A percentile compares a stretch with the other conserved stretches of the same genome.
phyloP scores from a whole-genome alignment of 768 basidiomycete genomes.

The Tephrocybe sp. region DNA sequence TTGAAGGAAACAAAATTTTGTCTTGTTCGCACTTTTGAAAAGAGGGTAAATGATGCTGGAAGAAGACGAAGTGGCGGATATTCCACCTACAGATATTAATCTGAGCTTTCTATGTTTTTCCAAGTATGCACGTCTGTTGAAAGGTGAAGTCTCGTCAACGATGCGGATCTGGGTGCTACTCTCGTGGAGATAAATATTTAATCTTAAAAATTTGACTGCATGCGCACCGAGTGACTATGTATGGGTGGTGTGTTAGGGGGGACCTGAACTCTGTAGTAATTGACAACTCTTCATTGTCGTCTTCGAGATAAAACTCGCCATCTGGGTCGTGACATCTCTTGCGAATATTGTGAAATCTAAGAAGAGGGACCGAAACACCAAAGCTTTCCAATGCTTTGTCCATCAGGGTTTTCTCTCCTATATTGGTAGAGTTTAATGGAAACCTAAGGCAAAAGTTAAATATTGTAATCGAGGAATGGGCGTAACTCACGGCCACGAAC shows the following conservation, averaged over 20 bases:
- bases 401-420: constrained; percentile 18
- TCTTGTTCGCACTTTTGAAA: constrained; percentile 23
- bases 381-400: constrained; percentile 35
- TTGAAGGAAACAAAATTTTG: constrained; percentile 6
- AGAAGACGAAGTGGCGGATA: not conserved
- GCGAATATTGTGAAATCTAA: constrained; percentile 31
- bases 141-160: constrained; percentile 29
- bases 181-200: not conserved
- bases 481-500: constrained; percentile 28
- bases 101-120: constrained; percentile 17
- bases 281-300: constrained; percentile 14
- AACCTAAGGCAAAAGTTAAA: constrained; percentile 16
- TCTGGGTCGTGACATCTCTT: constrained; percentile 18
- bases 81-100: constrained; percentile 20
- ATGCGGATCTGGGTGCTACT: constrained; percentile 36
- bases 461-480: not conserved
- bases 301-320: not conserved
- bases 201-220: not conserved
- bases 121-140: constrained; percentile 29
- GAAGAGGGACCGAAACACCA: constrained; percentile 31
- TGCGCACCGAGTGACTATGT: constrained; percentile 33
- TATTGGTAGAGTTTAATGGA: constrained; percentile 19
- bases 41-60: not conserved
- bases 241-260: constrained; percentile 29
- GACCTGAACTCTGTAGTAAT: constrained; percentile 18